Conservation (phyloP, 345 rosid species). For the Lepidium didymum region DNA sequence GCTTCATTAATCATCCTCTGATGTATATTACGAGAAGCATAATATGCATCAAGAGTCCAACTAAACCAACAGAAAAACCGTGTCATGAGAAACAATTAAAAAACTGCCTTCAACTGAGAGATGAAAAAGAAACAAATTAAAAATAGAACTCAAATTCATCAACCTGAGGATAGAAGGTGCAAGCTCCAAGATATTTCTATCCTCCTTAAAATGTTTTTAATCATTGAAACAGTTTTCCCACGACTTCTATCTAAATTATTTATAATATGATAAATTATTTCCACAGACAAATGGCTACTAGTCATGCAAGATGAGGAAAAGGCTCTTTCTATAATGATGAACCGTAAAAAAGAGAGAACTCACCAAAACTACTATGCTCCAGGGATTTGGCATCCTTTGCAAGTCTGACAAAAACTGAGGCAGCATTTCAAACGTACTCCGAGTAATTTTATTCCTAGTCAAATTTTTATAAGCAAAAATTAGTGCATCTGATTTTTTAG, state of each 20-base stretch:
- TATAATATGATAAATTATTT: not conserved
- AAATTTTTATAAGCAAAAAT: constrained; percentile 28
- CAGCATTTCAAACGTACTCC: constrained; percentile 42
- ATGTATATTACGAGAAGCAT: not conserved
- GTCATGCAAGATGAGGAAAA: not conserved
- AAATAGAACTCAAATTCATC: not conserved
- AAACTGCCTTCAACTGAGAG: not conserved
- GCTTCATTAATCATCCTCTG: not conserved
- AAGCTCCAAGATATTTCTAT: not conserved
- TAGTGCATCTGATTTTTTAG: constrained; percentile 17
- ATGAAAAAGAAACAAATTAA: not conserved
- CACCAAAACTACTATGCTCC: constrained; percentile 76
- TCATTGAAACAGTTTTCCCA: not conserved
- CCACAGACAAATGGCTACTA: constrained; percentile 3
- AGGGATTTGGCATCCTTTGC: constrained; percentile 51
- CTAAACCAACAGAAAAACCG: not conserved
- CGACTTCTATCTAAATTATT: not conserved
- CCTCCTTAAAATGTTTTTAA: not conserved
- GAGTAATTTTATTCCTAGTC: constrained; percentile 42
- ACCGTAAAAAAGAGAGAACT: constrained; percentile 21
- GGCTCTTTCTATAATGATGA: not conserved
- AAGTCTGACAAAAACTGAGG: constrained; percentile 47
- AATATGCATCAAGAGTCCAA: not conserved
- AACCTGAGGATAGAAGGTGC: not conserved
- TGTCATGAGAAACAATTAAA: not conserved